Conservation (phyloP, 352 stramenopile genomes). For the Phytophthora cryptogea region DNA sequence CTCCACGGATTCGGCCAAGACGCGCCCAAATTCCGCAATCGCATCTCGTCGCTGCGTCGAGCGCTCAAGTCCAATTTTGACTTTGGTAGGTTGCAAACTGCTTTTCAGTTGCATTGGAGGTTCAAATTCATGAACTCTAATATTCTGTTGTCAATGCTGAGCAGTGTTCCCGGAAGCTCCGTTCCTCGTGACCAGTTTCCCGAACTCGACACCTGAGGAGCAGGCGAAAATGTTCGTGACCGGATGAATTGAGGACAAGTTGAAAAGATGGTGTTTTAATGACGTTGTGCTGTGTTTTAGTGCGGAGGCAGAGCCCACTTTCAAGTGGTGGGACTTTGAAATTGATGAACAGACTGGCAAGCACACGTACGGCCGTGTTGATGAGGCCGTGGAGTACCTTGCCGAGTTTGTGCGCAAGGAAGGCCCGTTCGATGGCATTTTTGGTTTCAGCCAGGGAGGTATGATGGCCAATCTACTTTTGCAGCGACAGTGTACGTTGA, state of each 20-base stretch:
- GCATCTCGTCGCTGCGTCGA: conserved; percentile 72
- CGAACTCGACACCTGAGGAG: conserved; percentile 44
- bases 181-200: conserved; percentile 67
- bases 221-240: conserved; percentile 40
- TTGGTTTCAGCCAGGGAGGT: conserved; percentile 82
- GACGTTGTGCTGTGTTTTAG: conserved; percentile 4
- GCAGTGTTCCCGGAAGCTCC: conserved; percentile 71
- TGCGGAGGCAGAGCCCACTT: conserved; percentile 48
- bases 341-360: conserved; percentile 44
- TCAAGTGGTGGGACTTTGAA: conserved; percentile 79
- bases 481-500: conserved; percentile 52
- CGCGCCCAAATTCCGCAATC: conserved; percentile 63
- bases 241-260: conserved; percentile 4
- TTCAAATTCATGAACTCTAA: conserved; percentile 3
- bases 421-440: conserved; percentile 80
- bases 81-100: conserved; percentile 51
- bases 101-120: not conserved
- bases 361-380: conserved; percentile 55
- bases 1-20: conserved; percentile 85
- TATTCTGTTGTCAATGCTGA: conserved; percentile 5
- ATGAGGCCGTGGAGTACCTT: conserved; percentile 70
- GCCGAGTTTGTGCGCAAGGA: conserved; percentile 61
- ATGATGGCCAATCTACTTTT: conserved; percentile 69
- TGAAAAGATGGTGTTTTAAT: conserved; percentile 5
- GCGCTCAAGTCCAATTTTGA: conserved; percentile 80